Percentiles rank a stretch among this genome's conserved stretches.
phyloP scores from a whole-genome alignment of 2,329 filamentous ascomycete genomes.

The Ophiostoma sp. region DNA sequence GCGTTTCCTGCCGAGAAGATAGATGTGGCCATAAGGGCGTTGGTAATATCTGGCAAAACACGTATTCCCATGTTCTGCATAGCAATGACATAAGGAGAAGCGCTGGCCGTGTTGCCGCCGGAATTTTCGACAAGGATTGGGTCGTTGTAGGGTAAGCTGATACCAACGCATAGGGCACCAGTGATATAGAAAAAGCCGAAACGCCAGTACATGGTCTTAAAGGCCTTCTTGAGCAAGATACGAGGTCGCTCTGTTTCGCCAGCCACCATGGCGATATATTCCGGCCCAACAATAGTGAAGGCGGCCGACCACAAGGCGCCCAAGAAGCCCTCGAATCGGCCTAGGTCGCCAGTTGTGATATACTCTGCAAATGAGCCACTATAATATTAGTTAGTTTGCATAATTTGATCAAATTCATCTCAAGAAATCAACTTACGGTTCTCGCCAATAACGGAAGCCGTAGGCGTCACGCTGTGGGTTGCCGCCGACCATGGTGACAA shows the following conservation, averaged over 20 bases:
- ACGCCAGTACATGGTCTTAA: conserved; percentile 64
- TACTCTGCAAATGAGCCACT: conserved; percentile 37
- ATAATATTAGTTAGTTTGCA: background rate
- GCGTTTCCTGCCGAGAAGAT: conserved; percentile 58
- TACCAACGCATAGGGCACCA: conserved; percentile 60
- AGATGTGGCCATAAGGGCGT: conserved; percentile 53
- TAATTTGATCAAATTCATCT: background rate
- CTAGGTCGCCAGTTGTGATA: conserved; percentile 40
- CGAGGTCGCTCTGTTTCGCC: conserved; percentile 64
- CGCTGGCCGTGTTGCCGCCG: conserved; percentile 41
- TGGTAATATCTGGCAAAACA: conserved; percentile 62
- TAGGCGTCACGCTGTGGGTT: conserved; percentile 45
- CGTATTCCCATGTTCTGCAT: conserved; percentile 61
- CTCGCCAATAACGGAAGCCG: conserved; percentile 43
- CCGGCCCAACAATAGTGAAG: conserved; percentile 45
- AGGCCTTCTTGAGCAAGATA: conserved; percentile 60
- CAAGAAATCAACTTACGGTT: conserved; percentile 29
- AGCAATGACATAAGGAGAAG: conserved; percentile 64
- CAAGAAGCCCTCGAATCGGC: conserved; percentile 29
- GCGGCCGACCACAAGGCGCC: conserved; percentile 36
- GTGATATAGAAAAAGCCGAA: conserved; percentile 65
- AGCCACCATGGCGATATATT: conserved; percentile 64
- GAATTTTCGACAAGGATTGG: conserved; percentile 40
- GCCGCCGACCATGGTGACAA: conserved; percentile 54
- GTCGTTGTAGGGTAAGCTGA: conserved; percentile 59